These are phyloP conservation scores for Crithidia bombi DNA, from an alignment of 208 protist genomes.

Conservation along the genomic window DNA sequence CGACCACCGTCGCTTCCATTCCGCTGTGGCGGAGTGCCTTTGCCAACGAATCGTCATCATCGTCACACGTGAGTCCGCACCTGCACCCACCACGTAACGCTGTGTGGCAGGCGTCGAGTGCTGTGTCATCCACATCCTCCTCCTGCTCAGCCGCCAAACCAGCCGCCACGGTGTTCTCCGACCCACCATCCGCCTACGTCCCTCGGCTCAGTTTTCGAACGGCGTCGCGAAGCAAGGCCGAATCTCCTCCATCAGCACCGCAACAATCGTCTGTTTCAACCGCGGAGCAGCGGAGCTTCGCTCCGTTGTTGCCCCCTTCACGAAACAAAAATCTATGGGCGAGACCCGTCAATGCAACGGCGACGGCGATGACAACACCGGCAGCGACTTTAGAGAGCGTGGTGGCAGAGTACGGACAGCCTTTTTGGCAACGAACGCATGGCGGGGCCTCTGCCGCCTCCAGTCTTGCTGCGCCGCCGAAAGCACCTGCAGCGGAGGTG, in stretches of 20 bases:
- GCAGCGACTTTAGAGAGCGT: neutral
- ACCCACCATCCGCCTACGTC: constrained; percentile 9
- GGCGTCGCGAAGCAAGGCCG: neutral
- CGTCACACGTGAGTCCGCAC: constrained; percentile 1
- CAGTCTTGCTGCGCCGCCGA: neutral
- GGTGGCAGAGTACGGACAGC: constrained; percentile 1
- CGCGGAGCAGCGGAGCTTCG: neutral
- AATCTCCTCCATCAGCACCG: neutral
- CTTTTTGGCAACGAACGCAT: neutral
- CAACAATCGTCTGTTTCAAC: neutral
- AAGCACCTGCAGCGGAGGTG: neutral
- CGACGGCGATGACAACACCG: too few relatives aligned
- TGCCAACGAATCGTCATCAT: neutral
- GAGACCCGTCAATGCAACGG: neutral
- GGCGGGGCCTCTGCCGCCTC: neutral
- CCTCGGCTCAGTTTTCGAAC: constrained; percentile 14
- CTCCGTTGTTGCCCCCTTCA: constrained; percentile 3
- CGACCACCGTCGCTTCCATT: neutral
- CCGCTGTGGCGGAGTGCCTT: neutral
- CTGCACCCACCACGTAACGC: constrained; percentile 8
- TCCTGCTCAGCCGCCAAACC: too few relatives aligned
- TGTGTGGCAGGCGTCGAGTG: neutral
- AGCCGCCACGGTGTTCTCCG: neutral
- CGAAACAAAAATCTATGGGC: constrained; percentile 18
- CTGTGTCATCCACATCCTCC: neutral